phyloP scores from a whole-genome alignment of 768 basidiomycete species.

The Leccinum aurantiacum region DNA sequence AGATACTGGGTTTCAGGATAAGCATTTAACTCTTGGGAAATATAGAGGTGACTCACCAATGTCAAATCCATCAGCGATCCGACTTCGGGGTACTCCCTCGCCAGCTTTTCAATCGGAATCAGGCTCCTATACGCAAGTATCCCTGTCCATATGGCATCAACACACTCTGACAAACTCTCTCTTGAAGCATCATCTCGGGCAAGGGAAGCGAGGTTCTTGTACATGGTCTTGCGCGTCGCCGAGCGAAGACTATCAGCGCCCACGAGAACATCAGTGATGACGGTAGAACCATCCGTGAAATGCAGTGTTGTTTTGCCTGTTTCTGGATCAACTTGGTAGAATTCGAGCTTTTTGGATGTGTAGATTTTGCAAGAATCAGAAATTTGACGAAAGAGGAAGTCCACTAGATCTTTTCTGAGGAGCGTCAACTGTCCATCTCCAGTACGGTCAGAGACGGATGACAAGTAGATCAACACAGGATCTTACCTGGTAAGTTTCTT shows the following conservation, averaged over 20 bases:
- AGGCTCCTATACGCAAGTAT: slow-evolving; percentile 39
- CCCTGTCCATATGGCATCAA: slow-evolving; percentile 43
- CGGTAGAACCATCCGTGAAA: slow-evolving; percentile 38
- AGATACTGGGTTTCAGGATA: slow-evolving; percentile 20
- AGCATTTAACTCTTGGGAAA: background rate
- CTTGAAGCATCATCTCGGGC: slow-evolving; percentile 3
- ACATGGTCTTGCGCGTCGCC: slow-evolving; percentile 29
- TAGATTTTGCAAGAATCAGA: slow-evolving; percentile 30
- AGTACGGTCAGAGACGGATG: background rate
- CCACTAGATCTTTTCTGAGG: slow-evolving; percentile 40
- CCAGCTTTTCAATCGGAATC: slow-evolving; percentile 31
- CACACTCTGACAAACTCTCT: slow-evolving; percentile 17
- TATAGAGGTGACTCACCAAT: background rate
- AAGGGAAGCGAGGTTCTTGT: slow-evolving; percentile 15
- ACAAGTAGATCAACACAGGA: background rate
- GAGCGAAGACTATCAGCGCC: slow-evolving; percentile 47
- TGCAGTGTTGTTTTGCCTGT: slow-evolving; percentile 29
- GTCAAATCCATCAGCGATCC: slow-evolving; percentile 26
- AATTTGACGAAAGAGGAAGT: slow-evolving; percentile 32
- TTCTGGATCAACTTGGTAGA: slow-evolving; percentile 26
- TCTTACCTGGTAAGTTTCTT: slow-evolving; percentile 25
- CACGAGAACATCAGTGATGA: slow-evolving; percentile 41
- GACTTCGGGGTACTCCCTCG: slow-evolving; percentile 35
- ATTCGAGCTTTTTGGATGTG: slow-evolving; percentile 36
- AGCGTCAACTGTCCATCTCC: slow-evolving; percentile 32